Evolutionary conservation across 352 stramenopile species (phyloP), one percentile per base, ranked within the genome.

Genomic region (Aphanomyces cochlioides): DNA sequence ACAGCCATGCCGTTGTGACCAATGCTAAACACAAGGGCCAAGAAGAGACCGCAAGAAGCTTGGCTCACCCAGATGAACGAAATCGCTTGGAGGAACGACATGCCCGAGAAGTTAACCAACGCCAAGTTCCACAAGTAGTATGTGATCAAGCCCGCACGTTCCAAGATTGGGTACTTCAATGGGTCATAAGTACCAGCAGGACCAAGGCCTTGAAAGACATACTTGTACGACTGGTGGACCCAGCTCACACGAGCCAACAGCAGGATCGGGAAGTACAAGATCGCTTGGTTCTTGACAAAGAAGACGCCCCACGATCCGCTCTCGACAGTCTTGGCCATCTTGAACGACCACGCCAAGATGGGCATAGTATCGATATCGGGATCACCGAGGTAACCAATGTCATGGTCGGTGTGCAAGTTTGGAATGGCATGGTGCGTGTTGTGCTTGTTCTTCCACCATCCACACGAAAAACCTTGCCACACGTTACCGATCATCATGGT

Each of bases 301-400:
- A 96, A 98, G 50, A 83, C 74, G 3, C 86, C 82, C 77, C 95
- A 90, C 40, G 78, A 74, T 7, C 85, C 96, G 47, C 96, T 86
- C 67, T 87, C 78, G 3, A 82, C 85, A 58, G 82, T 92, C 56
- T 93, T 86, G 7, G 95, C 95, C 87, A 99, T 98, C 68, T 98
- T 95, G 64, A 98, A 84, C 61, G 89, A 98, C 96, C 96, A 99
- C 41, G 97, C 96, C 15, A 99, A 79, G 47, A 99, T 75, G 56
- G 97, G 97, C 95, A 99, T 98, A 0, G 96, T 99, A 83, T 99
- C 96, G 73, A 99, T 99, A 72, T 99, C 97, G 12, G 97, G 96
- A 81, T 99, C 97, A 50, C 95, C 97, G 76, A 96, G 87, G 73
- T 92, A 84, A 40, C 82, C 78, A 41, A 93, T 83, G 28, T 90